phyloP scores from a whole-genome alignment of 176 grass and related monocot genomes.

The Puya raimondii region DNA sequence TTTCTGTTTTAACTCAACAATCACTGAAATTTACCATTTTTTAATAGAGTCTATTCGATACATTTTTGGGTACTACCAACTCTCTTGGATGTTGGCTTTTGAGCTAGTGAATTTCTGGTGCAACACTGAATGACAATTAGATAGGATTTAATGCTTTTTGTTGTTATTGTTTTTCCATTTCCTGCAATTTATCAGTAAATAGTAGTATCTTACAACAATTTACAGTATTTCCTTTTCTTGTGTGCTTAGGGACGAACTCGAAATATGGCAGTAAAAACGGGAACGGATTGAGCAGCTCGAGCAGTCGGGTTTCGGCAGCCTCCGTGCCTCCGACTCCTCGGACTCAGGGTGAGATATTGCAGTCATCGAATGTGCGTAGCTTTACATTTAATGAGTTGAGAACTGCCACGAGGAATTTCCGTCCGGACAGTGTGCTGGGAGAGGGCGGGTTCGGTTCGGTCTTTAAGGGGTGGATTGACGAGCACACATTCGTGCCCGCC shows the following conservation, averaged over 20 bases:
- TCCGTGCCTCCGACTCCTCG: conserved; percentile 59
- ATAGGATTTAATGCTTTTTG: background rate
- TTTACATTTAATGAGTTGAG: conserved; percentile 74
- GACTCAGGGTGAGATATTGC: conserved; percentile 69
- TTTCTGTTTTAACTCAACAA: background rate
- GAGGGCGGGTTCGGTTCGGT: conserved; percentile 88
- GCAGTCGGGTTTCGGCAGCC: conserved; percentile 39
- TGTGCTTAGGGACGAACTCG: conserved; percentile 48
- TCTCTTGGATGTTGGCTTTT: too few species aligned
- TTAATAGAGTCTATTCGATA: too few species aligned
- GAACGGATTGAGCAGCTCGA: conserved; percentile 31
- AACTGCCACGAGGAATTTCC: conserved; percentile 74
- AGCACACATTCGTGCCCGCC: conserved; percentile 51
- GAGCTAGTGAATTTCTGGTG: too few species aligned
- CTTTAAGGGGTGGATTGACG: conserved; percentile 95
- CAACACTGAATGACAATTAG: too few species aligned
- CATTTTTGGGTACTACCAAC: too few species aligned
- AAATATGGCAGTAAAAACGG: conserved; percentile 44
- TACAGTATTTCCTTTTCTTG: background rate
- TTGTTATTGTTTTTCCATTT: background rate
- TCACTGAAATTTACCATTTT: background rate
- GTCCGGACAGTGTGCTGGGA: conserved; percentile 68
- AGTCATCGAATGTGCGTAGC: conserved; percentile 62
- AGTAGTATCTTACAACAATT: background rate
- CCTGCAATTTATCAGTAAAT: background rate